Evolutionary conservation across 2,329 filamentous ascomycete species (phyloP).

Genomic region (Calonectria pseudoreteaudii): DNA sequence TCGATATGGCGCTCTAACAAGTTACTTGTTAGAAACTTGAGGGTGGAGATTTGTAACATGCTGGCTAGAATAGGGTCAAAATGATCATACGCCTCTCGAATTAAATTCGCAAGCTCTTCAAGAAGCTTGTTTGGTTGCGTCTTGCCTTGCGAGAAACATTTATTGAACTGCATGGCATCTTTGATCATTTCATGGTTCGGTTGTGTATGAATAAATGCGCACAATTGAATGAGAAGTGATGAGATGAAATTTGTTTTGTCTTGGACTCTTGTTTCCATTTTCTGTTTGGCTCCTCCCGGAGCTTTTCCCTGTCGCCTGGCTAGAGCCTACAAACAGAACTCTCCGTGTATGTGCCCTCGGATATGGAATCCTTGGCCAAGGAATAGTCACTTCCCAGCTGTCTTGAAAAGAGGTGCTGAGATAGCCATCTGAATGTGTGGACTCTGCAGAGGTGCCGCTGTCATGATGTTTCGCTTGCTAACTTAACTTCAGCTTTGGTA

Average conservation of each 20-base stretch:
- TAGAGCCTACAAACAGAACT: neutral
- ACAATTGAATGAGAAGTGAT: neutral
- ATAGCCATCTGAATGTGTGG: too few species aligned
- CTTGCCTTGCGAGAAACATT: slow-evolving; percentile 6
- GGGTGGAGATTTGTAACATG: slow-evolving; percentile 10
- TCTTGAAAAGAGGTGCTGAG: too few species aligned
- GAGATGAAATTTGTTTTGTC: neutral
- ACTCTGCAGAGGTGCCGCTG: too few species aligned
- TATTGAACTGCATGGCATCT: slow-evolving; percentile 12
- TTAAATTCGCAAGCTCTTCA: neutral
- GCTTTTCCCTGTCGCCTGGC: neutral
- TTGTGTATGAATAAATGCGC: neutral
- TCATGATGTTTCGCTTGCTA: too few species aligned
- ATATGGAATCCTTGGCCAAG: neutral
- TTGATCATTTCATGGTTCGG: slow-evolving; percentile 11
- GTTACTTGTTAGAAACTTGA: slow-evolving; percentile 18
- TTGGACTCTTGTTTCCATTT: neutral
- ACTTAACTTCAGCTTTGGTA: too few species aligned
- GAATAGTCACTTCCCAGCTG: neutral
- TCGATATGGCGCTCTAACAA: slow-evolving; percentile 6
- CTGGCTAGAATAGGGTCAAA: slow-evolving; percentile 14
- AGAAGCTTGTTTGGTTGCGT: slow-evolving; percentile 10
- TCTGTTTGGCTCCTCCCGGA: neutral
- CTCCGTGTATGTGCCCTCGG: neutral
- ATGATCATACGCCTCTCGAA: slow-evolving; percentile 11